These are phyloP conservation scores for Mucor racemosus DNA, from an alignment of 371 early-diverging fungal genomes.

Conservation along the genomic window DNA sequence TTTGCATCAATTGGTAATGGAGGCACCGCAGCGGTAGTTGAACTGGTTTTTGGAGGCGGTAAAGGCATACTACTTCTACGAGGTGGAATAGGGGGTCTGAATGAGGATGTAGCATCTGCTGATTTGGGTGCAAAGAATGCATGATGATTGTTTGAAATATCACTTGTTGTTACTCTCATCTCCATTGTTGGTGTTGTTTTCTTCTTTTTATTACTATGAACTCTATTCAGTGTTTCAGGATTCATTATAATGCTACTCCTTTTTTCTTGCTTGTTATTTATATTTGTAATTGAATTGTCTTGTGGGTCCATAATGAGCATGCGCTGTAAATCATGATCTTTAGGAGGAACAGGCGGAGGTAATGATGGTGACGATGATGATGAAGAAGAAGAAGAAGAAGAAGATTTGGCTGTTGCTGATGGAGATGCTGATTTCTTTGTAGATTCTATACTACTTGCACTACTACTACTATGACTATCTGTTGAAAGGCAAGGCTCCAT, in stretches of 20 bases:
- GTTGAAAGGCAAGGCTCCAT: background rate
- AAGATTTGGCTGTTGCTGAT: background rate
- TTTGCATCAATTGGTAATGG: conserved; percentile 5
- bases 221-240: background rate
- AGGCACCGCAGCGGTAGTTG: background rate
- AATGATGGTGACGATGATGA: background rate
- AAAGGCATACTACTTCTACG: conserved; percentile 32
- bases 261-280: conserved; percentile 14
- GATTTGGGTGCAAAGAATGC: conserved; percentile 3
- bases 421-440: background rate
- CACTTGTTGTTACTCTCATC: conserved; percentile 11
- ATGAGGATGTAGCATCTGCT: background rate
- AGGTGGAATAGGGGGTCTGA: conserved; percentile 25
- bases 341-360: conserved; percentile 26
- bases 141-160: conserved; percentile 6
- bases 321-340: conserved; percentile 12
- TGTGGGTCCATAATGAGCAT: background rate
- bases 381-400: no score
- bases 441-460: background rate
- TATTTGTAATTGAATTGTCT: background rate
- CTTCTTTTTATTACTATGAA: background rate
- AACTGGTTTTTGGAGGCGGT: background rate
- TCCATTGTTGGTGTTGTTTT: background rate
- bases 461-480: background rate
- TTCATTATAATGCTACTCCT: background rate